Percentiles rank a stretch among this genome's conserved stretches.
phyloP scores from a whole-genome alignment of 192 early-diverging fungal genomes.

The Coemansia guatemalensis region DNA sequence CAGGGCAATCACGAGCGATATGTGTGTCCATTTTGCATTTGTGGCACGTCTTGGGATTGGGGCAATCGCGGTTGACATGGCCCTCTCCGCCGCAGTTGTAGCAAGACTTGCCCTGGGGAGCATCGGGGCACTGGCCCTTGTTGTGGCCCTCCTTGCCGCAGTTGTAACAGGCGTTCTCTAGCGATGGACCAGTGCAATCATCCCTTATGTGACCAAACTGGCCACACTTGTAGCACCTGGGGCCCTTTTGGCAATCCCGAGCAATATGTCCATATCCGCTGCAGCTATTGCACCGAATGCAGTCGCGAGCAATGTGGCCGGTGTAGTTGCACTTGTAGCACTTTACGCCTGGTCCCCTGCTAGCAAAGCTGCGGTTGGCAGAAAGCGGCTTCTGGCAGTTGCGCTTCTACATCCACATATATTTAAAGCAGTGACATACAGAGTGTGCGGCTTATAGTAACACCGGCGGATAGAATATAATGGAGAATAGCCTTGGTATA shows the following conservation, averaged over 20 bases:
- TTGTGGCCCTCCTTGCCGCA: conserved; percentile 55
- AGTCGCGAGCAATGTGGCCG: conserved; percentile 52
- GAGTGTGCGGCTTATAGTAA: background rate
- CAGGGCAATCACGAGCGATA: conserved; percentile 34
- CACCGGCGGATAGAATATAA: background rate
- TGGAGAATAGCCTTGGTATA: background rate
- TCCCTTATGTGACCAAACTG: conserved; percentile 52
- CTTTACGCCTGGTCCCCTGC: conserved; percentile 13
- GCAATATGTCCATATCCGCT: conserved; percentile 46
- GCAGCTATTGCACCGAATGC: conserved; percentile 52
- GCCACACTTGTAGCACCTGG: conserved; percentile 54
- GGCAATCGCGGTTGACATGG: conserved; percentile 54
- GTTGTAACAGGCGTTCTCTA: conserved; percentile 43
- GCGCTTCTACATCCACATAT: conserved; percentile 26
- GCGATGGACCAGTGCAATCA: conserved; percentile 43
- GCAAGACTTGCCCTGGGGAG: conserved; percentile 48
- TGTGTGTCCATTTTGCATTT: conserved; percentile 50
- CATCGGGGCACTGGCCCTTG: conserved; percentile 42
- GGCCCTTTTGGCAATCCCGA: conserved; percentile 37
- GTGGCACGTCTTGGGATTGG: conserved; percentile 35
- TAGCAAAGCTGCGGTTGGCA: conserved; percentile 7
- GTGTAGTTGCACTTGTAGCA: conserved; percentile 48
- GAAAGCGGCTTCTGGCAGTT: conserved; percentile 45
- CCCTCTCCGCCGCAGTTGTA: conserved; percentile 55
- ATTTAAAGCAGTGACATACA: background rate